Percentiles rank a stretch among this genome's conserved stretches.
phyloP scores from a whole-genome alignment of 345 rosid species.

The Jatropha curcas region DNA sequence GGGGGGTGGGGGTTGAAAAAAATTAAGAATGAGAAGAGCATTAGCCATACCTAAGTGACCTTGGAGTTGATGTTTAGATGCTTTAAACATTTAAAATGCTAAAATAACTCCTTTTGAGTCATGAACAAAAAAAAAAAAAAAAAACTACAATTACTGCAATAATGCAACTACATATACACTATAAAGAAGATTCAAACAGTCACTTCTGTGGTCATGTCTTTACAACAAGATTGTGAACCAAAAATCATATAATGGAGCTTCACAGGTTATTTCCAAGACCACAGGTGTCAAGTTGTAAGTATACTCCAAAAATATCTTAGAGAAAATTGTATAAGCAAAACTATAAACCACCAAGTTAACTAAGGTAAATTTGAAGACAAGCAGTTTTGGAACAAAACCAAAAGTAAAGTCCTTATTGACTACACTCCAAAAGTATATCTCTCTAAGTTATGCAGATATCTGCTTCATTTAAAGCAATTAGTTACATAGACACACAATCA shows the following conservation, averaged over 20 bases:
- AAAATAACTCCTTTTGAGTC: no score
- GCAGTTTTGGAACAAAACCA: background rate
- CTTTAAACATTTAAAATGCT: no score
- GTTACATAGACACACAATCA: background rate
- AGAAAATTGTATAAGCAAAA: background rate
- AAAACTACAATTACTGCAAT: background rate
- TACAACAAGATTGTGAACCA: background rate
- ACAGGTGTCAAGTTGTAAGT: background rate
- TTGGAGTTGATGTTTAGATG: no score
- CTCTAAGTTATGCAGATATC: background rate
- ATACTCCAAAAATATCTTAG: background rate
- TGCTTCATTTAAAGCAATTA: background rate
- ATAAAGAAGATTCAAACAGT: slow-evolving; percentile 10
- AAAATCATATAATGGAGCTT: background rate
- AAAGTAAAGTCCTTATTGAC: background rate
- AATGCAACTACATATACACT: background rate
- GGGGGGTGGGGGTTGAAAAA: no score
- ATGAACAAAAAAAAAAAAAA: background rate
- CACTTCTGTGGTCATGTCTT: background rate
- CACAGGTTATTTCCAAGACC: background rate
- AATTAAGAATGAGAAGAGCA: no score
- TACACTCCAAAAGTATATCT: background rate
- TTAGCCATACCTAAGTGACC: no score
- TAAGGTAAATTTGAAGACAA: background rate
- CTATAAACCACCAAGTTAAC: background rate